Evolutionary conservation across 1,284 basidiomycete genomes (phyloP), one percentile per base, ranked within the genome.

Genomic region (Fistulinella cinereoalba): DNA sequence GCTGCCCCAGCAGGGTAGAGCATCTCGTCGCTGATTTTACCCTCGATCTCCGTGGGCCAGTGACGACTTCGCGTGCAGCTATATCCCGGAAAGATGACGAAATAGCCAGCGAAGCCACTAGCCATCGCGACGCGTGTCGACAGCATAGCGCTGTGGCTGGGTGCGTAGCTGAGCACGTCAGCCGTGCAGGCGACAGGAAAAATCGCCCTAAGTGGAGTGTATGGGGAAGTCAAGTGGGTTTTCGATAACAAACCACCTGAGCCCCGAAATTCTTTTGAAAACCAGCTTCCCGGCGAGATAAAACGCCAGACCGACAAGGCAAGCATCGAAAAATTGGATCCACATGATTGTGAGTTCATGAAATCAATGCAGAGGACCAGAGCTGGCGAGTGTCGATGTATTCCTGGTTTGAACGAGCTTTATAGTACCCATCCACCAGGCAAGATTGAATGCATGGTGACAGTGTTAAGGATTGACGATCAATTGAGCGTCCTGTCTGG

Each of bases 151-250:
- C n/a, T n/a, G n/a, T n/a, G n/a, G n/a, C n/a, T n/a, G n/a, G 11
- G 11, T 27, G 25, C 31, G n/a, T 32, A 16, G 18, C 31, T 32
- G 16, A 32, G 6, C 31, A 31, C 4, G 29, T 5, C n/a, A n/a
- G 28, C 28, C 11, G 5, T 31, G 7, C 11, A 15, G 28, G 11
- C 15, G 28, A 31, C 4, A 12, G 28, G 13, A 31, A 5, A 31
- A 15, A 73, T 73, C 0, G 67, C 67, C 37, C 71, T 59, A 69
- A 74, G 76, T 13, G 71, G 67, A 21, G 32, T 61, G 46, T 2
- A 50, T 55, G 0, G 72, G 72, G 57, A 76, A 61, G 43, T 75
- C 69, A 19, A 69, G 51, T 4, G 71, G 53, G 56, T 77, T 77
- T 25, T 65, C 65, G 25, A 66, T 50, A 18, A 68, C 10, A 0